Base-by-base conservation (phyloP, 2,329 filamentous ascomycete genomes). In the Verticillium nubilum region DNA sequence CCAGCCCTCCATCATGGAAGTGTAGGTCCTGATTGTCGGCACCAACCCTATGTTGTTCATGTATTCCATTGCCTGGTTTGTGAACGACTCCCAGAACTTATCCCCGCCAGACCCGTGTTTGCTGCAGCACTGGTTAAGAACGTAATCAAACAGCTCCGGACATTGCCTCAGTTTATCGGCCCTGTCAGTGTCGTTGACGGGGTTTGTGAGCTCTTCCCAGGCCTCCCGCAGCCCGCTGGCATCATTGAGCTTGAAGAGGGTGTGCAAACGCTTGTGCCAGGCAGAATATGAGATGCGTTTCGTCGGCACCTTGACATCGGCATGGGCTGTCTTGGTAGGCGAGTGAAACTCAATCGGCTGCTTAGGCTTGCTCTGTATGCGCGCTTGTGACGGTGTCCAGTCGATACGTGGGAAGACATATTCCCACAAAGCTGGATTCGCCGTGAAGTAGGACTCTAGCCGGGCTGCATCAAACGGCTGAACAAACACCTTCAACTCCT, bases 1-100 rank as follows among this genome's bases (percentile, higher is more conserved):
- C 72, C 87, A 91, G 1, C 90, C 90, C 59, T 84, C 80, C 64
- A 95, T 83, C 82, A 95, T 89, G 52, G 84, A 76, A 42, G 86
- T 88, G 83, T 89, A 95, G 0, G 90, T 88, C 65, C 77, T 81
- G 58, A 88, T 67, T 6, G 80, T 86, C 15, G 90, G 87, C 59
- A 75, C 71, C 29, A 88, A 69, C 1, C 82, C 84, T 57, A 82
- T 63, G 42, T 67, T 64, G 31, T 69, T 64, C 78, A 83, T 83
- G 52, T 74, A 59, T 31, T 75, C 72, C 66, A 81, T 71, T 4
- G 74, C 69, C 52, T 27, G 25, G 27, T 53, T 53, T n/a, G 35
- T 42, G 12, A 55, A 62, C 35, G 61, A 23, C 19, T 57, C 42
- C 28, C 57, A 54, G 35, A 55, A 60, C 35, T 54, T 29, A 13